These are phyloP conservation scores for Lolium perenne DNA, from an alignment of 176 grass and related monocot species.

Conservation along the genomic window DNA sequence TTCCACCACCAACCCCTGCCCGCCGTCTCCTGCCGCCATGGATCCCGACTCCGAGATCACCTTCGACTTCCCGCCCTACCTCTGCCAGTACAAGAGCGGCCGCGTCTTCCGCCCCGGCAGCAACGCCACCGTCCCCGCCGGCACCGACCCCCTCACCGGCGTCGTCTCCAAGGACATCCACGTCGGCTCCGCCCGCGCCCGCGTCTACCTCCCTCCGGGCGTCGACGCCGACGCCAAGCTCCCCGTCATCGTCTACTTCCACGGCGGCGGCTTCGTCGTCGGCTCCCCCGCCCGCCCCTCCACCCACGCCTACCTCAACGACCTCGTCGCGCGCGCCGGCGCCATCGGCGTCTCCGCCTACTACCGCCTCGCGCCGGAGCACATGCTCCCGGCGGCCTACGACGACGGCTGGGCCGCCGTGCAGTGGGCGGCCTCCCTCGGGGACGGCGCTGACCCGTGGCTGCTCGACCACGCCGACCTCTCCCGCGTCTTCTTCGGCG, in stretches of 20 bases:
- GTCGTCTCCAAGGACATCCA: constrained; percentile 64
- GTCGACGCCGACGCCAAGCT: constrained; percentile 48
- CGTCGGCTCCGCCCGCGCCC: constrained; percentile 47
- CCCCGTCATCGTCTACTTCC: constrained; percentile 73
- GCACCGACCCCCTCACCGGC: constrained; percentile 48
- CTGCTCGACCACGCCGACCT: constrained; percentile 71
- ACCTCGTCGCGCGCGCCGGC: constrained; percentile 55
- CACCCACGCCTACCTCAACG: constrained; percentile 77
- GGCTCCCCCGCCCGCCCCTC: constrained; percentile 58
- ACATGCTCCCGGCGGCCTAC: constrained; percentile 71
- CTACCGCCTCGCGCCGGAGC: constrained; percentile 85
- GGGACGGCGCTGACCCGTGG: constrained; percentile 56
- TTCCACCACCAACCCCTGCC: constrained; percentile 29
- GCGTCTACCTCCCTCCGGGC: constrained; percentile 62
- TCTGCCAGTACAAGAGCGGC: constrained; percentile 84
- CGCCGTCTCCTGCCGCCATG: constrained; percentile 40
- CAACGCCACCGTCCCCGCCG: constrained; percentile 33
- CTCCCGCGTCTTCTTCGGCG: constrained; percentile 59
- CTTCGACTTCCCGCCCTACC: constrained; percentile 72
- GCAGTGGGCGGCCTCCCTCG: constrained; percentile 53
- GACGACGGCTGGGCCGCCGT: constrained; percentile 71
- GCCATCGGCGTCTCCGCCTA: constrained; percentile 73
- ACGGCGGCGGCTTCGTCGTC: constrained; percentile 74
- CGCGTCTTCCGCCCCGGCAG: constrained; percentile 53
- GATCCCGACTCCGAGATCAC: constrained; percentile 70